Base-by-base conservation (phyloP, 164 flowering plant genomes). In the Magnolia officinalis region DNA sequence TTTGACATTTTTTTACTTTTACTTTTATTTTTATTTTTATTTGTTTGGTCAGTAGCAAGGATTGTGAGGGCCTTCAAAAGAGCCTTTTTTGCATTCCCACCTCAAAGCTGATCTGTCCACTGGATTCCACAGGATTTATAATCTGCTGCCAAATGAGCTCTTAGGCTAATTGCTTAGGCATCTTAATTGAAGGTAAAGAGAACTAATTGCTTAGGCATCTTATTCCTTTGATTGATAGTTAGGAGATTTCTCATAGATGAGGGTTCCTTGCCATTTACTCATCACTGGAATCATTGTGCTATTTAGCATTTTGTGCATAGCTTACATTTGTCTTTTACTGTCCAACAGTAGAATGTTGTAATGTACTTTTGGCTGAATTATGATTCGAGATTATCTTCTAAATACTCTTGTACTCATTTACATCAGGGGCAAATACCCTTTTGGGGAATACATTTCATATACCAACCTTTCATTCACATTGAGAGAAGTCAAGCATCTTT, bases 401-500 rank as follows among this genome's bases (percentile, higher is more conserved):
- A 55, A 16, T 16, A 55, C 61, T 2, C 61, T 55, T 37, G 76
- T 7, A 10, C 67, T 18, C 6, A 14, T 75, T 77, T 85, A 64
- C 31, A 24, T 11, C 96, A 96, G 98, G 91, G 94, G 91, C 8
- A 89, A 82, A 79, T 96, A 76, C 83, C 99, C 99, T 65, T 96
- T 96, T 81, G 98, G 89, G 65, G 96, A 91, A 58, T 91, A 91
- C 83, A 86, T 96, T 65, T 83, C 91, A 75, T 96, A 96, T 73
- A 84, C 95, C 50, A 84, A 88, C 55, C 72, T 80, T 45, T 78
- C 97, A 76, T 96, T 96, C 82, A 92, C 97, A 63, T 73, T 96
- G 83, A 85, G 82, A 79, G 99, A 96, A 85, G 90, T 96, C 67
- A 96, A 94, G 85, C 98, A 96, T 90, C 86, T 92, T 5, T 96